phyloP scores from a whole-genome alignment of 2,329 filamentous ascomycete species.

The Ilyonectria destructans region DNA sequence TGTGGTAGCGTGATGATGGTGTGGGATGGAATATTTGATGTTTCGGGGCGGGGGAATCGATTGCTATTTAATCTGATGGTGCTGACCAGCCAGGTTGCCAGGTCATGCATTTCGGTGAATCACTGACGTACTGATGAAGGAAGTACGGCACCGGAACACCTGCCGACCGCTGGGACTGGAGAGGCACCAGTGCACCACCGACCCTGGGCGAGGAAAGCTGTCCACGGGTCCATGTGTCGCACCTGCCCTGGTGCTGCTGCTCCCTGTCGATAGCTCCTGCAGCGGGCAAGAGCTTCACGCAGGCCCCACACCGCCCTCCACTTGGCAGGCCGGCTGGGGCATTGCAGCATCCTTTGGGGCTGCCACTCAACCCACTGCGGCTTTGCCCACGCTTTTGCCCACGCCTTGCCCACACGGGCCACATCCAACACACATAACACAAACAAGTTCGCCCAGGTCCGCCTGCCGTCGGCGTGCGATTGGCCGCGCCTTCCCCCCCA shows the following conservation, averaged over 20 bases:
- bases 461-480: background rate
- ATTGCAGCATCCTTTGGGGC: too few relatives aligned
- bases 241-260: background rate
- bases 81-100: background rate
- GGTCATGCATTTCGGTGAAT: background rate
- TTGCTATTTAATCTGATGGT: constrained; percentile 18
- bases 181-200: background rate
- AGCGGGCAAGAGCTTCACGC: background rate
- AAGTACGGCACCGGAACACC: background rate
- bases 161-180: background rate
- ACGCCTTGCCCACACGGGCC: background rate
- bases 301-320: too few relatives aligned
- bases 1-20: background rate
- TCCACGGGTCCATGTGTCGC: background rate
- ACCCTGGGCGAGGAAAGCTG: constrained; percentile 13
- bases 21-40: background rate
- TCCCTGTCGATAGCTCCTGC: background rate
- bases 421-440: too few relatives aligned
- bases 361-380: too few relatives aligned
- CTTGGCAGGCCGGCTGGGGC: too few relatives aligned
- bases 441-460: background rate
- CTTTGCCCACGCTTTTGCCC: background rate
- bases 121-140: background rate
- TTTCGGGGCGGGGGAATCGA: constrained; percentile 9
- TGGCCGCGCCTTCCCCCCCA: background rate